These are phyloP conservation scores for Polytrichum formosum DNA, from an alignment of 225 moss, liverwort and hornwort genomes.

Conservation along the genomic window DNA sequence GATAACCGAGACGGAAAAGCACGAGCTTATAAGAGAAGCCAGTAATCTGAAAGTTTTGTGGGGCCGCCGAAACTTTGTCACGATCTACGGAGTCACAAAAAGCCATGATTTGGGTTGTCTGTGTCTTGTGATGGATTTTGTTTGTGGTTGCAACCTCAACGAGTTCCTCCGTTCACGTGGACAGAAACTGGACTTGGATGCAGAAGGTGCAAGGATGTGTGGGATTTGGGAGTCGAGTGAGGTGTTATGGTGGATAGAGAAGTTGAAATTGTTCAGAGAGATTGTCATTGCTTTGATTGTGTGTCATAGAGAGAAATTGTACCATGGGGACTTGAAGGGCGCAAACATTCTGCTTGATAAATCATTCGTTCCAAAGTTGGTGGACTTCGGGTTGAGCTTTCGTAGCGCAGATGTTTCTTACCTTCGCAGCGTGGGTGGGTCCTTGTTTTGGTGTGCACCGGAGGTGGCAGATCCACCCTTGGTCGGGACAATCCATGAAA, in stretches of 20 bases:
- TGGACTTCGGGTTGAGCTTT: constrained; percentile 31
- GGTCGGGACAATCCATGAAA: background rate
- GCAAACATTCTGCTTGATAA: constrained; percentile 20
- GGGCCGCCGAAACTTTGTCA: constrained; percentile 27
- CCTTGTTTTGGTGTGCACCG: constrained; percentile 14
- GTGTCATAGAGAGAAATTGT: constrained; percentile 16
- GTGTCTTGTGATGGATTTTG: constrained; percentile 25
- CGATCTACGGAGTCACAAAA: constrained; percentile 7
- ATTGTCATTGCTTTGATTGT: constrained; percentile 22
- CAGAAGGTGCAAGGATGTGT: background rate
- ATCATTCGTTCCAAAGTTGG: constrained; percentile 16
- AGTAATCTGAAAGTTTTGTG: constrained; percentile 7
- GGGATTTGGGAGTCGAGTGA: constrained; percentile 13
- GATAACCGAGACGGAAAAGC: no score
- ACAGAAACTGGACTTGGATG: background rate
- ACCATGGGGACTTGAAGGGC: constrained; percentile 33
- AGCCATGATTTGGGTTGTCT: constrained; percentile 9
- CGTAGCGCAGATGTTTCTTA: constrained; percentile 3
- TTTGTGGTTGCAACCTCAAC: constrained; percentile 20
- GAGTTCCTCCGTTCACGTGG: constrained; percentile 14
- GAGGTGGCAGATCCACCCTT: background rate
- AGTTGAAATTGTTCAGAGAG: constrained; percentile 20
- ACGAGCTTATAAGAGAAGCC: no score
- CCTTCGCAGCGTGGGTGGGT: constrained; percentile 4
- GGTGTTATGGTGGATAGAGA: constrained; percentile 26